A percentile compares a stretch with the other conserved stretches of the same genome.
These are phyloP conservation scores for Termitomyces sp. DNA, from an alignment of 768 basidiomycete genomes.

Conservation along the genomic window DNA sequence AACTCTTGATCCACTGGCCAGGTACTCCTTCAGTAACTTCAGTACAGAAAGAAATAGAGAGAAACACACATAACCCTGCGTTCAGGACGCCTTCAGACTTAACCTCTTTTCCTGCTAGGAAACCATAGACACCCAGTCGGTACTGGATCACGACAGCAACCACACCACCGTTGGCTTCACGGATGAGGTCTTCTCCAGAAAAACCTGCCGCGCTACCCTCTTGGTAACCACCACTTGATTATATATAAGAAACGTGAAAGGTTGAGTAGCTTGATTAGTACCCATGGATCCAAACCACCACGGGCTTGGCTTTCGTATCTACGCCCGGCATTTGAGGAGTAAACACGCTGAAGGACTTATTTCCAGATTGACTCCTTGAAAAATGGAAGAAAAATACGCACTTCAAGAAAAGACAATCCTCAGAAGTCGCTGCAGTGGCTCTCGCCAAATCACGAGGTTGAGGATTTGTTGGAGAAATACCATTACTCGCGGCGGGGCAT, in stretches of 20 bases:
- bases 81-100: constrained; percentile 40
- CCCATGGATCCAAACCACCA: constrained; percentile 42
- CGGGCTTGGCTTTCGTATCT: constrained; percentile 25
- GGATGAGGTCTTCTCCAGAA: constrained; percentile 31
- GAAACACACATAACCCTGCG: constrained; percentile 39
- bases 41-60: neutral
- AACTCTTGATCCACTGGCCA: constrained; percentile 37
- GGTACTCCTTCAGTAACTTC: neutral
- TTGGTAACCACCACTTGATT: constrained; percentile 26
- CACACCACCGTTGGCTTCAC: constrained; percentile 27
- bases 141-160: constrained; percentile 38
- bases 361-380: neutral
- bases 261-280: constrained; percentile 8
- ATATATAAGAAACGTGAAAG: neutral
- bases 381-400: constrained; percentile 9
- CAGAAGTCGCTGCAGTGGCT: constrained; percentile 16
- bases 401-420: constrained; percentile 40
- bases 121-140: constrained; percentile 40
- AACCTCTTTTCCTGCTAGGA: constrained; percentile 37
- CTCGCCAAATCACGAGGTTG: constrained; percentile 14
- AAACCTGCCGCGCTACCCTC: constrained; percentile 22
- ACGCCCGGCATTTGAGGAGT: constrained; percentile 25
- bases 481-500: constrained; percentile 26
- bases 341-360: constrained; percentile 22
- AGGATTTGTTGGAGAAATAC: constrained; percentile 26